Conservation (phyloP, 345 rosid genomes). For the Ailanthus altissimus region DNA sequence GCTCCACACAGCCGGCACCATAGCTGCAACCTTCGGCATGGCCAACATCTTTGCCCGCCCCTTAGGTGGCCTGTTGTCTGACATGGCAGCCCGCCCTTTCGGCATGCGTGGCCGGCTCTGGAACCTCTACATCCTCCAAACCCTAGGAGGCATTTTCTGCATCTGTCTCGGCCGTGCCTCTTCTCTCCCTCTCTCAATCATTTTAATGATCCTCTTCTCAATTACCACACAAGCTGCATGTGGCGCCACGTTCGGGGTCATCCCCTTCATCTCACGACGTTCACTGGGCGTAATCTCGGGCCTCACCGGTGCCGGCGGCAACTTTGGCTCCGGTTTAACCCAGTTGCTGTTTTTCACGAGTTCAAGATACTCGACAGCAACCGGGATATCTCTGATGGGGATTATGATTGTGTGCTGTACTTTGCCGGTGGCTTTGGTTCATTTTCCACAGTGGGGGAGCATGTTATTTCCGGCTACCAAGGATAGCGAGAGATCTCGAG, state of each 20-base stretch:
- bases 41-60: constrained; percentile 75
- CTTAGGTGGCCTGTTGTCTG: constrained; percentile 71
- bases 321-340: constrained; percentile 79
- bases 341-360: constrained; percentile 65
- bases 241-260: constrained; percentile 75
- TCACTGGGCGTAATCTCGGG: constrained; percentile 79
- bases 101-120: constrained; percentile 90
- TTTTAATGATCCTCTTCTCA: constrained; percentile 75
- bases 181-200: constrained; percentile 61
- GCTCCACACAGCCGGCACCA: constrained; percentile 70
- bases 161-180: constrained; percentile 72
- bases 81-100: constrained; percentile 50
- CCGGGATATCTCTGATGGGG: constrained; percentile 69
- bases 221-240: constrained; percentile 81
- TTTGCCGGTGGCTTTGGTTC: constrained; percentile 41
- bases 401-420: constrained; percentile 60
- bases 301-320: constrained; percentile 75
- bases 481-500: constrained; percentile 38
- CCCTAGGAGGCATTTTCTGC: constrained; percentile 74
- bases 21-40: constrained; percentile 87
- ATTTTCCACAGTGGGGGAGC: constrained; percentile 71
- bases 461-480: constrained; percentile 51
- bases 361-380: constrained; percentile 50
- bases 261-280: constrained; percentile 70
- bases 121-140: constrained; percentile 70